Conservation (phyloP, 306 rosid genomes). For the Cicer judaicum region DNA sequence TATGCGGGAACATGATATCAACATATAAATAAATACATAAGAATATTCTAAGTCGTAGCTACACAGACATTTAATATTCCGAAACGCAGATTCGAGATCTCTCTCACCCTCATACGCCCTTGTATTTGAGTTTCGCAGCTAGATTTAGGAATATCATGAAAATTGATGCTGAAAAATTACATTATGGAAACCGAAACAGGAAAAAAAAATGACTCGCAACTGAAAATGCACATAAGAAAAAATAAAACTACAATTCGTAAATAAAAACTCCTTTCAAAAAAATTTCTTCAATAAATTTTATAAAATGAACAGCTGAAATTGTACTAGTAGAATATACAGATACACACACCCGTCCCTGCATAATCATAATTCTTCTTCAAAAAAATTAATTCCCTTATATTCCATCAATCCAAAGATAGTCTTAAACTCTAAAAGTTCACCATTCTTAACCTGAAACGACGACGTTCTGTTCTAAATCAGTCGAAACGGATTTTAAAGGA, state of each 20-base stretch:
- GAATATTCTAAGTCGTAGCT: background rate
- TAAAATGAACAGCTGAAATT: background rate
- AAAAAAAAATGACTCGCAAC: background rate
- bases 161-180: background rate
- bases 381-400: too few relatives aligned
- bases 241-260: background rate
- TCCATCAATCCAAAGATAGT: too few relatives aligned
- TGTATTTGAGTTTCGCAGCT: too few relatives aligned
- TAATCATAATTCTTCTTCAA: background rate
- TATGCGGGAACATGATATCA: background rate
- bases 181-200: background rate
- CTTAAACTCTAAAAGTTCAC: background rate
- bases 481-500: conserved; percentile 39
- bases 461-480: conserved; percentile 43
- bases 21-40: background rate
- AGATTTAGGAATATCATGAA: background rate
- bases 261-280: too few relatives aligned
- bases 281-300: too few relatives aligned
- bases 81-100: too few relatives aligned
- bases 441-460: conserved; percentile 48
- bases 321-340: background rate
- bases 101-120: too few relatives aligned
- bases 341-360: background rate
- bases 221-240: background rate
- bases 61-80: too few relatives aligned